Evolutionary conservation across 2,329 filamentous ascomycete genomes (phyloP).

Genomic region (Tolypocladium pustulatum): DNA sequence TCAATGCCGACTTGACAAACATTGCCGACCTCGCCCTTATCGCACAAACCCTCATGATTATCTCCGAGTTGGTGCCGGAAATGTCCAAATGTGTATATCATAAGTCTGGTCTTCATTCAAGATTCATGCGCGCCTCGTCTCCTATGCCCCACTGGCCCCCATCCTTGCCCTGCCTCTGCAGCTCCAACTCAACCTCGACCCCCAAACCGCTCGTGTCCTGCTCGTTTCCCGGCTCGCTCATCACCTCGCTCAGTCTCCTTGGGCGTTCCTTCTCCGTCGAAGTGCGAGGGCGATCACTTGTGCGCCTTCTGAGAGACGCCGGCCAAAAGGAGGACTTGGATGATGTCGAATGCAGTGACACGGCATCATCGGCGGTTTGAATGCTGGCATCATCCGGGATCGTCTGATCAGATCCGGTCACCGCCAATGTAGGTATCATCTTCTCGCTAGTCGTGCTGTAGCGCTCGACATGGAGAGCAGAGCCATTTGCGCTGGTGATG

Average conservation of each 20-base stretch:
- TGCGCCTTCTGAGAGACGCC: slow-evolving; percentile 27
- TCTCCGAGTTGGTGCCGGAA: background rate
- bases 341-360: slow-evolving; percentile 37
- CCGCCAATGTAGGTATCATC: slow-evolving; percentile 19
- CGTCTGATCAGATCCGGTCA: slow-evolving; percentile 10
- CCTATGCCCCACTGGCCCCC: slow-evolving; percentile 65
- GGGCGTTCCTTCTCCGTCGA: slow-evolving; percentile 22
- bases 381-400: slow-evolving; percentile 16
- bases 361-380: slow-evolving; percentile 28
- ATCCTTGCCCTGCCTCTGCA: slow-evolving; percentile 42
- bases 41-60: background rate
- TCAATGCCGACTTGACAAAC: background rate
- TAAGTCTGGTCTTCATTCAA: slow-evolving; percentile 44
- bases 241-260: slow-evolving; percentile 30
- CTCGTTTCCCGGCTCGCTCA: slow-evolving; percentile 31
- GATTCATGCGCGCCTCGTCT: slow-evolving; percentile 73
- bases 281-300: slow-evolving; percentile 22
- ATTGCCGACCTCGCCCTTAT: background rate
- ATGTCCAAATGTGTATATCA: background rate
- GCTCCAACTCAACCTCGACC: slow-evolving; percentile 36
- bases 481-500: slow-evolving; percentile 16
- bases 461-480: slow-evolving; percentile 13
- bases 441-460: slow-evolving; percentile 27
- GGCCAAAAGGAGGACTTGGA: slow-evolving; percentile 34
- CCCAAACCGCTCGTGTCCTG: slow-evolving; percentile 31